Evolutionary conservation across 495 filamentous ascomycete species (phyloP).

Genomic region (Aspergillus indologenus): DNA sequence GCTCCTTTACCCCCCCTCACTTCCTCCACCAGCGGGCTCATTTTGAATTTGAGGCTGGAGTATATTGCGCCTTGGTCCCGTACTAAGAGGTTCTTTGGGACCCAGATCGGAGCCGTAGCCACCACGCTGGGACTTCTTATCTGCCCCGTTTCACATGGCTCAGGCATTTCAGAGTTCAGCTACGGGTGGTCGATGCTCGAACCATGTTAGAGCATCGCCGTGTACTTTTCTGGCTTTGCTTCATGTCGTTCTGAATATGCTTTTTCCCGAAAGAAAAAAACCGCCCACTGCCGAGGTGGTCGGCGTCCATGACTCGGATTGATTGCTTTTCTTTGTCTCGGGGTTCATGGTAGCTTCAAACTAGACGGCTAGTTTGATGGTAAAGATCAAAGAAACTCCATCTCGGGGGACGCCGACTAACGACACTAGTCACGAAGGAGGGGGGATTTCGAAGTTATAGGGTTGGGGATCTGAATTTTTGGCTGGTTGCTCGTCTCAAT

Average conservation of each 20-base stretch:
- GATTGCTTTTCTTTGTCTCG: constrained; percentile 5
- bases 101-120: constrained; percentile 1
- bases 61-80: not conserved
- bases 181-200: not conserved
- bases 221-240: not conserved
- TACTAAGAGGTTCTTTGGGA: not conserved
- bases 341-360: not conserved
- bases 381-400: not conserved
- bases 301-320: not conserved
- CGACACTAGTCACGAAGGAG: not conserved
- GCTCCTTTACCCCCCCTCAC: not conserved
- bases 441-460: not conserved
- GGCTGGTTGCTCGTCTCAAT: not conserved
- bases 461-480: not conserved
- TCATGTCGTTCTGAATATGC: not conserved
- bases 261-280: not conserved
- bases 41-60: constrained; percentile 1
- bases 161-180: not conserved
- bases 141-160: not conserved
- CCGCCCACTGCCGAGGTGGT: not conserved
- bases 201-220: not conserved
- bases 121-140: constrained; percentile 3
- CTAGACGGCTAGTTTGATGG: not conserved
- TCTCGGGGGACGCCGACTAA: not conserved
- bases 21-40: not conserved